Evolutionary conservation across 2,329 filamentous ascomycete species (phyloP).

Genomic region (Calonectria hawksworthii): DNA sequence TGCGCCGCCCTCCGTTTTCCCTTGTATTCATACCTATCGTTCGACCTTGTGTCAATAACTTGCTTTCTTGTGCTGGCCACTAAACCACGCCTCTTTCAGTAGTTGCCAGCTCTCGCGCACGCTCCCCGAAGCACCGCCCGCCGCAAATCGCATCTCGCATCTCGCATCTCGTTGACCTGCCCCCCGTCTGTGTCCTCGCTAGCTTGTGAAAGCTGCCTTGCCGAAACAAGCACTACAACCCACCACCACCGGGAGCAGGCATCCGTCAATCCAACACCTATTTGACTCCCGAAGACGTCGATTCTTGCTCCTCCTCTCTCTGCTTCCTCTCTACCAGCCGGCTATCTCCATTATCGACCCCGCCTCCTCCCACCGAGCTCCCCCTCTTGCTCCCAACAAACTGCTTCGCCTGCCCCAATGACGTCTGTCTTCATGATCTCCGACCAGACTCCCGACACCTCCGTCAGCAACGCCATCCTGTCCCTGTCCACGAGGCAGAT

Average conservation of each 20-base stretch:
- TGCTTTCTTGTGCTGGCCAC: slow-evolving; percentile 10
- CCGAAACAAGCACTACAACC: not conserved
- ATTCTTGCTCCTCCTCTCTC: not conserved
- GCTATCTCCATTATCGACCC: not conserved
- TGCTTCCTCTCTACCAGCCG: not conserved
- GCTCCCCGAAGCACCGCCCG: not conserved
- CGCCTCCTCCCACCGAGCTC: not conserved
- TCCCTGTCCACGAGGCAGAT: slow-evolving; percentile 40
- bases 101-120: slow-evolving; percentile 7
- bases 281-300: not conserved
- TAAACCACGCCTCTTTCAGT: slow-evolving; percentile 12
- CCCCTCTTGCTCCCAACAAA: not conserved
- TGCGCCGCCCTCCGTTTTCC: not conserved
- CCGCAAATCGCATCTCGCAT: not conserved
- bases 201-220: slow-evolving; percentile 27
- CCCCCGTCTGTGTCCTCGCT: slow-evolving; percentile 16
- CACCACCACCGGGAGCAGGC: slow-evolving; percentile 19
- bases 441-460: slow-evolving; percentile 35
- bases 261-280: slow-evolving; percentile 2
- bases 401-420: not conserved
- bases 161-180: not conserved
- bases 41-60: not conserved
- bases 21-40: not conserved
- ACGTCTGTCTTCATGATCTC: slow-evolving; percentile 38
- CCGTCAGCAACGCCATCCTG: slow-evolving; percentile 40